These are phyloP conservation scores for Xylariaceae sp. DNA, from an alignment of 2,329 filamentous ascomycete species.

Conservation along the genomic window DNA sequence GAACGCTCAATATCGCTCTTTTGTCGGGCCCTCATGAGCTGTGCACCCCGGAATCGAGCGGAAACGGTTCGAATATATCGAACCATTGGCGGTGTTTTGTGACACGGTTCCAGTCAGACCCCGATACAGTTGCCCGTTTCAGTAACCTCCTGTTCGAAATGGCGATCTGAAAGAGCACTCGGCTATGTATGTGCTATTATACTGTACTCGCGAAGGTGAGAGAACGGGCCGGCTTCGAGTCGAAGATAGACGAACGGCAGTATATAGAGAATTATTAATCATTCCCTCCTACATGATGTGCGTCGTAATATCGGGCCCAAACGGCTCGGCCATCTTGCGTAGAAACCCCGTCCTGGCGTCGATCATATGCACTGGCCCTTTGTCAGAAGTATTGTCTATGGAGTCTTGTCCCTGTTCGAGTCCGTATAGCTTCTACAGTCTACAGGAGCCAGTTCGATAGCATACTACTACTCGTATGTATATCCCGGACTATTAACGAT, in stretches of 20 bases:
- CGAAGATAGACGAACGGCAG: too few relatives aligned
- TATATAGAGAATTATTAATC: too few relatives aligned
- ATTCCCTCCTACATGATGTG: background rate
- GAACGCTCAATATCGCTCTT: background rate
- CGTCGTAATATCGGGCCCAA: background rate
- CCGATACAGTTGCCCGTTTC: background rate
- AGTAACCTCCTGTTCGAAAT: background rate
- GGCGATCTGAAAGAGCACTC: background rate
- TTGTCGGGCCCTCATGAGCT: background rate
- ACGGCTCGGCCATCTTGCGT: background rate
- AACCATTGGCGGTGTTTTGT: background rate
- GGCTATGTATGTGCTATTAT: background rate
- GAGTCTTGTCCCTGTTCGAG: background rate
- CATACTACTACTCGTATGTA: too few relatives aligned
- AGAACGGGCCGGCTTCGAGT: too few relatives aligned
- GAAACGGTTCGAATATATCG: background rate
- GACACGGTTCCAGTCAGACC: background rate
- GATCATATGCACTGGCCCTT: conserved; percentile 11
- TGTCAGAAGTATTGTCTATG: background rate
- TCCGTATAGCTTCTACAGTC: background rate
- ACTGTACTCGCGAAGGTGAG: too few relatives aligned
- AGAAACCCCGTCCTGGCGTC: background rate
- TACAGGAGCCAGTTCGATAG: too few relatives aligned
- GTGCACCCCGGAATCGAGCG: background rate
- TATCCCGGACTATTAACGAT: too few relatives aligned